These are phyloP conservation scores for Thalassiosira mediterranea DNA, from an alignment of 352 stramenopile genomes.

Conservation along the genomic window DNA sequence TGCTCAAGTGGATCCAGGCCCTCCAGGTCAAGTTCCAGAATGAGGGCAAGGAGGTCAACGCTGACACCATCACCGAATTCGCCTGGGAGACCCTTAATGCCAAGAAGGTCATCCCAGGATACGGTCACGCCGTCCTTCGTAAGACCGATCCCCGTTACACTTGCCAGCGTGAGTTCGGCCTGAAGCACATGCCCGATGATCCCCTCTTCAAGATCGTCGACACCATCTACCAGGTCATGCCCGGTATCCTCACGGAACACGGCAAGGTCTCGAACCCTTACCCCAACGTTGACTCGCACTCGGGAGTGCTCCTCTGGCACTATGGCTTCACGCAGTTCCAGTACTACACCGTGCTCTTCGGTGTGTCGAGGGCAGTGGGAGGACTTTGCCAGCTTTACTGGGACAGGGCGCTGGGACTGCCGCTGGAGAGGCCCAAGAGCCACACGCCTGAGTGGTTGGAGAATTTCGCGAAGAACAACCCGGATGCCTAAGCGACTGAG, in stretches of 20 bases:
- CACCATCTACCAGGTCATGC: slow-evolving; percentile 99
- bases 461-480: slow-evolving; percentile 89
- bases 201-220: slow-evolving; percentile 98
- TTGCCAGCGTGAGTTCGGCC: slow-evolving; percentile 98
- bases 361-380: slow-evolving; percentile 96
- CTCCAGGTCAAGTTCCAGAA: slow-evolving; percentile 95
- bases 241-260: slow-evolving; percentile 97
- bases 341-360: slow-evolving; percentile 99
- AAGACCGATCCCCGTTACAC: slow-evolving; percentile 99
- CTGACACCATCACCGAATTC: slow-evolving; percentile 99
- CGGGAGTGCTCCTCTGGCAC: slow-evolving; percentile 97
- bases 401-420: slow-evolving; percentile 96
- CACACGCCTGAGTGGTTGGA: slow-evolving; percentile 98
- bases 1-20: slow-evolving; percentile 90
- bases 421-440: slow-evolving; percentile 98
- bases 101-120: slow-evolving; percentile 98
- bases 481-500: slow-evolving; percentile 22
- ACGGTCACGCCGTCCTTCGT: slow-evolving; percentile 97
- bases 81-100: slow-evolving; percentile 98
- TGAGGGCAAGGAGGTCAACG: slow-evolving; percentile 95
- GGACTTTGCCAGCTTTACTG: slow-evolving; percentile 98
- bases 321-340: slow-evolving; percentile 99
- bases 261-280: slow-evolving; percentile 99
- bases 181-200: slow-evolving; percentile 99
- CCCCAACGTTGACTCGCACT: slow-evolving; percentile 99